Conservation (phyloP, 768 basidiomycete species). For the Tricholoma saponaceum region DNA sequence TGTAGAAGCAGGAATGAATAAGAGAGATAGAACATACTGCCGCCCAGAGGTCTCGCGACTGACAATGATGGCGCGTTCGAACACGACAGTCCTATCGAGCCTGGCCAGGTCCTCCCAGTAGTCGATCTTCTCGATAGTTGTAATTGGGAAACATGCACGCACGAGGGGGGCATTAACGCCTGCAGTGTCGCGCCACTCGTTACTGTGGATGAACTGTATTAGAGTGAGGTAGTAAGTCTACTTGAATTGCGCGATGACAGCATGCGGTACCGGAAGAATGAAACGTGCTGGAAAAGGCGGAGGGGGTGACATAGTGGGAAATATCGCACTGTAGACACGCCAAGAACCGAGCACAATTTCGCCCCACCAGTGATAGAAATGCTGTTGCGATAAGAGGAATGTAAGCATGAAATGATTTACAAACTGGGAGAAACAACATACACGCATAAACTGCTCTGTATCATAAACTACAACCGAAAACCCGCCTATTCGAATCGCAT, state of each 20-base stretch:
- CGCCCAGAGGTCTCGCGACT: constrained; percentile 61
- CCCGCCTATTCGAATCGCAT: constrained; percentile 13
- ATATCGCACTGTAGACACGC: constrained; percentile 17
- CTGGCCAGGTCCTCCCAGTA: constrained; percentile 62
- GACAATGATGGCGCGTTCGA: constrained; percentile 57
- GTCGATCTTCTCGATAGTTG: constrained; percentile 51
- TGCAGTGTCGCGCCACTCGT: constrained; percentile 19
- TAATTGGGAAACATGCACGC: constrained; percentile 57
- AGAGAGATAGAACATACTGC: constrained; percentile 22
- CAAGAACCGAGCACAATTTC: constrained; percentile 22
- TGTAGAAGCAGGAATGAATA: too few relatives aligned
- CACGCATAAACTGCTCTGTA: constrained; percentile 20
- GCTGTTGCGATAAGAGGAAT: constrained; percentile 4
- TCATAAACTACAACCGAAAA: constrained; percentile 18
- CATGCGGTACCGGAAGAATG: constrained; percentile 16
- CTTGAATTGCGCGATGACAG: not conserved
- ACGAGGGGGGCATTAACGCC: constrained; percentile 35
- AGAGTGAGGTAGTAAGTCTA: not conserved
- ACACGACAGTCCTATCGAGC: constrained; percentile 50
- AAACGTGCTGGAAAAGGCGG: constrained; percentile 15
- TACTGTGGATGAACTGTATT: constrained; percentile 13
- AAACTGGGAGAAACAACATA: not conserved
- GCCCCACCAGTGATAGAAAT: constrained; percentile 25
- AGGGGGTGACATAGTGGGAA: not conserved
- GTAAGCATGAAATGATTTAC: not conserved